Evolutionary conservation across 805 yeast genomes (phyloP), one percentile per base, ranked within the genome.

Genomic region (Millerago galiae): DNA sequence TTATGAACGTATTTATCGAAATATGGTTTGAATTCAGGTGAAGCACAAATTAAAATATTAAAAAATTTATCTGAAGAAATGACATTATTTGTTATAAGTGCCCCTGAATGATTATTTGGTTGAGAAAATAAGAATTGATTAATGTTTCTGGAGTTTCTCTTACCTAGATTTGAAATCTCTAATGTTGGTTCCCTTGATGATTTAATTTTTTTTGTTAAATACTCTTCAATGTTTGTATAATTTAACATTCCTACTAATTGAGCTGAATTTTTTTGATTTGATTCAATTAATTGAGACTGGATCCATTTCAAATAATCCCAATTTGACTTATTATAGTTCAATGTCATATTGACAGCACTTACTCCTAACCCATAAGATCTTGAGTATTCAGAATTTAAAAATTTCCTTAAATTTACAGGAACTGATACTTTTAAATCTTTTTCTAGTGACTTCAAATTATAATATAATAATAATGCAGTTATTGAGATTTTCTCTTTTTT

Each of bases 121-220:
- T 46, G 50, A 5, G 50, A 35, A 15, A 46, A 46, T 2, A 34
- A 12, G 13, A 34, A 32, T 27, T 37, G 38, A 15, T 41, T 39
- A 14, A 41, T 14, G 9, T 18, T 15, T 7, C 4, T 16, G 5
- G 33, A 7, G 8, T 11, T 7, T 27, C 44, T 18, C 14, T 28
- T 32, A 14, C 47, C 48, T 3, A 46, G 17, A 15, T 44, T 46
- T 3, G 50, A 46, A 5, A 41, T 38, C 13, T 44, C 47, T 10
- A 44, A 28, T 2, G 29, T 29, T 4, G 14, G 29, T 4, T 15
- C 30, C 37, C 45, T 44, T 12, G 41, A 45, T n/a, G 10, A 8
- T 8, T 25, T 13, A 3, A 18, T 11, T 14, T 25, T 32, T 14
- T 31, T 37, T n/a, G 5, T 10, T 3, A 44, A 15, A 10, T n/a